Evolutionary conservation across 768 basidiomycete genomes (phyloP).

Genomic region (Phlebiopsis flavidoalba): DNA sequence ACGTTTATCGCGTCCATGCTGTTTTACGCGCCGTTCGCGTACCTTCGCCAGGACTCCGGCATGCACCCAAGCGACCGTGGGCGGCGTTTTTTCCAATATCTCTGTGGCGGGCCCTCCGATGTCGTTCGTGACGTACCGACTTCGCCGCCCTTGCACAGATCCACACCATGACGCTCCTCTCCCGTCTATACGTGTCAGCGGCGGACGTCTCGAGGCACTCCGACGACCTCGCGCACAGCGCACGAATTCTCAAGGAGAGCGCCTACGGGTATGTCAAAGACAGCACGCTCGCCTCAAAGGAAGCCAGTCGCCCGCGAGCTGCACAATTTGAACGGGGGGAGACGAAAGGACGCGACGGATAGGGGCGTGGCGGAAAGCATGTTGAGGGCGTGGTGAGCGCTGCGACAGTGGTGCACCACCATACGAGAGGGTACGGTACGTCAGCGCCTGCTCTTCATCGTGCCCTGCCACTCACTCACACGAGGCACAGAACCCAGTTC

Average conservation of each 20-base stretch:
- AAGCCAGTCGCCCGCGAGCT: background rate
- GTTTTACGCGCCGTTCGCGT: background rate
- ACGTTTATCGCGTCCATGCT: background rate
- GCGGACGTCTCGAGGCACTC: background rate
- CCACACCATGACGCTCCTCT: background rate
- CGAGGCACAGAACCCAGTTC: background rate
- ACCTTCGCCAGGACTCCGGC: background rate
- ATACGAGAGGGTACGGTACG: background rate
- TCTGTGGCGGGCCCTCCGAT: background rate
- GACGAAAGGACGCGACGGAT: background rate
- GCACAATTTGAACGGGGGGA: background rate
- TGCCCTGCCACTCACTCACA: no score
- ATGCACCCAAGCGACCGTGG: background rate
- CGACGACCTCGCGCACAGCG: constrained; percentile 1
- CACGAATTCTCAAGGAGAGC: background rate
- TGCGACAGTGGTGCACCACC: background rate
- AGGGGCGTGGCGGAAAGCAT: background rate
- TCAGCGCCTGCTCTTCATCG: background rate
- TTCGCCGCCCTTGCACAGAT: constrained; percentile 1
- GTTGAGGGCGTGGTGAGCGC: no score
- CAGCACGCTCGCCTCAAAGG: background rate
- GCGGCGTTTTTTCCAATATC: background rate
- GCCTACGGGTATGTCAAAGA: background rate
- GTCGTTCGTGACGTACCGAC: constrained; percentile 3
- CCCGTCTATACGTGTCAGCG: background rate